These are phyloP conservation scores for Lentinula sp. DNA, from an alignment of 768 basidiomycete species.

Conservation along the genomic window DNA sequence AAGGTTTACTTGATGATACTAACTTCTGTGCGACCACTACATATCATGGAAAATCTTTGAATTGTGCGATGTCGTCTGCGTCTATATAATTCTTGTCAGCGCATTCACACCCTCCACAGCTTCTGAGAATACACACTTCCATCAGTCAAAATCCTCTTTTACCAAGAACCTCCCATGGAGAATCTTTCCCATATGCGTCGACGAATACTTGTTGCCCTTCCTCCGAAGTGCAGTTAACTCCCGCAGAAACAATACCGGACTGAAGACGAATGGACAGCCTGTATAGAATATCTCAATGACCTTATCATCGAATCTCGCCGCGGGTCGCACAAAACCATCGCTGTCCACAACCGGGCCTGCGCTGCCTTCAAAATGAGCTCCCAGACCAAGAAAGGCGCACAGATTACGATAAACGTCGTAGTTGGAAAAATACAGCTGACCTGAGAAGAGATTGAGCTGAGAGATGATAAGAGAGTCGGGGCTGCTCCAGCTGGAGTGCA, in stretches of 20 bases:
- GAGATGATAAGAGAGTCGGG: conserved; percentile 1
- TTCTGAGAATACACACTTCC: background rate
- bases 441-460: conserved; percentile 23
- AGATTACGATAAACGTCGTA: conserved; percentile 18
- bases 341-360: conserved; percentile 10
- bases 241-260: conserved; percentile 27
- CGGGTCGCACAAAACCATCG: conserved; percentile 25
- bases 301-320: conserved; percentile 9
- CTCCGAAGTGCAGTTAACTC: conserved; percentile 27
- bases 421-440: conserved; percentile 24
- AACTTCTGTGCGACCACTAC: no score
- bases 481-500: conserved; percentile 8
- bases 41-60: no score
- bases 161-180: conserved; percentile 21
- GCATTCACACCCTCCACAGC: no score
- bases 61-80: no score
- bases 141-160: conserved; percentile 18
- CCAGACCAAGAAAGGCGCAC: conserved; percentile 18
- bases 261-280: conserved; percentile 22
- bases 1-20: no score
- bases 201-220: conserved; percentile 28
- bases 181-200: conserved; percentile 36
- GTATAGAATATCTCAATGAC: background rate
- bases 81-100: no score
- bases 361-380: background rate